Evolutionary conservation across 179 eudicot species (phyloP).

Genomic region (Patellifolia procumbens): DNA sequence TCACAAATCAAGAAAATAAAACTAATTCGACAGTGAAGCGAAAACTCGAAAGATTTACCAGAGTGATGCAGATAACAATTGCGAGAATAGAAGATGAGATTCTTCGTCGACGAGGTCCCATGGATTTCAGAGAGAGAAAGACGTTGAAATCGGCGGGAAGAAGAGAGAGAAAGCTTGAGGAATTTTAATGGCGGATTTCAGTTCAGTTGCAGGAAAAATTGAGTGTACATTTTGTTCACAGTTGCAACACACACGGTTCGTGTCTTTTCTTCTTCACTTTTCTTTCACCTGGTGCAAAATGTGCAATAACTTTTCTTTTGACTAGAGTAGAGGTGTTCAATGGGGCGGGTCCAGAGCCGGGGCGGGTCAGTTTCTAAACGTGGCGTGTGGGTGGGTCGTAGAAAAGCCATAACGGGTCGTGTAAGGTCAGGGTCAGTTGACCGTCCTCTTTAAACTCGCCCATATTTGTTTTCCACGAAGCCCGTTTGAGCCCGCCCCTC

Average conservation of each 20-base stretch:
- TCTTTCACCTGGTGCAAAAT: not conserved
- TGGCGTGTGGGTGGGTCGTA: too few species aligned
- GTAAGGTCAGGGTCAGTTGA: too few species aligned
- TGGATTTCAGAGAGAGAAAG: constrained; percentile 7
- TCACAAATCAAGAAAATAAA: not conserved
- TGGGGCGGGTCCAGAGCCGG: too few species aligned
- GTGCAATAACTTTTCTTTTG: too few species aligned
- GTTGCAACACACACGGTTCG: constrained; percentile 10
- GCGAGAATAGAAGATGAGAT: constrained; percentile 19
- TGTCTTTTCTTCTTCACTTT: constrained; percentile 3
- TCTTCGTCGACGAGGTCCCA: constrained; percentile 30
- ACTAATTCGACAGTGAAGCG: not conserved
- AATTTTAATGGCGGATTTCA: not conserved
- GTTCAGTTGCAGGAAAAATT: not conserved
- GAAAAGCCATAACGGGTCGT: too few species aligned
- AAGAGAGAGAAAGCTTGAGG: not conserved
- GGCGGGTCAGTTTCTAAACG: too few species aligned
- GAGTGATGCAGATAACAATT: constrained; percentile 19
- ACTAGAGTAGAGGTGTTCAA: too few species aligned
- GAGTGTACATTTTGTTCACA: not conserved
- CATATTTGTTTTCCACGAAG: too few species aligned
- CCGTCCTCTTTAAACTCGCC: too few species aligned
- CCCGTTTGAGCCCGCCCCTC: too few species aligned
- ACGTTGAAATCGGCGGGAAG: constrained; percentile 12
- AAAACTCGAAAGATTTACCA: constrained; percentile 19